Conservation (phyloP, 129 eudicot genomes). For the Saposhnikovia divaricata region DNA sequence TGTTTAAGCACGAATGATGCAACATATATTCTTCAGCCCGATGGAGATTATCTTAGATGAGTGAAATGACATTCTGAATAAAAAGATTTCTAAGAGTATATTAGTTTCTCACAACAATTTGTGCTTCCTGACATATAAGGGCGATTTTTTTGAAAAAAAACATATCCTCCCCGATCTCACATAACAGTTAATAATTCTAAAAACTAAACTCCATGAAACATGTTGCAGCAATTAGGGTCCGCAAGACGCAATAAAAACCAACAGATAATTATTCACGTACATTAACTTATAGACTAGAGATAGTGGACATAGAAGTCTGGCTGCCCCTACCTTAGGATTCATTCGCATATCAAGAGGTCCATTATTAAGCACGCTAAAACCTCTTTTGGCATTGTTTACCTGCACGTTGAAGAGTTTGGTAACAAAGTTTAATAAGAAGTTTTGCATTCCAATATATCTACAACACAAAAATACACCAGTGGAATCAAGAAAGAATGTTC, state of each 20-base stretch:
- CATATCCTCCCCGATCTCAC: neutral
- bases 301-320: neutral
- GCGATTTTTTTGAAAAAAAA: neutral
- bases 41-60: neutral
- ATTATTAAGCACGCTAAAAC: slow-evolving; percentile 75
- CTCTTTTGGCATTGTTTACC: slow-evolving; percentile 88
- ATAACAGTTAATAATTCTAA: neutral
- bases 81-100: neutral
- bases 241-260: neutral
- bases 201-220: neutral
- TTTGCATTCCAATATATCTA: neutral
- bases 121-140: neutral
- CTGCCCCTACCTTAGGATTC: slow-evolving; percentile 76
- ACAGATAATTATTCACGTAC: neutral
- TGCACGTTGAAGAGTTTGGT: slow-evolving; percentile 17
- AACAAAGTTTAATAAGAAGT: neutral
- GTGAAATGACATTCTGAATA: neutral
- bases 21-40: neutral
- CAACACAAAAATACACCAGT: neutral
- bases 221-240: neutral
- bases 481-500: neutral
- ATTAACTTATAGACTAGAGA: neutral
- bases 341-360: slow-evolving; percentile 99
- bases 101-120: neutral
- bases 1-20: neutral